Evolutionary conservation across 2,329 filamentous ascomycete genomes (phyloP).

Genomic region (Fusarium drepaniforme): DNA sequence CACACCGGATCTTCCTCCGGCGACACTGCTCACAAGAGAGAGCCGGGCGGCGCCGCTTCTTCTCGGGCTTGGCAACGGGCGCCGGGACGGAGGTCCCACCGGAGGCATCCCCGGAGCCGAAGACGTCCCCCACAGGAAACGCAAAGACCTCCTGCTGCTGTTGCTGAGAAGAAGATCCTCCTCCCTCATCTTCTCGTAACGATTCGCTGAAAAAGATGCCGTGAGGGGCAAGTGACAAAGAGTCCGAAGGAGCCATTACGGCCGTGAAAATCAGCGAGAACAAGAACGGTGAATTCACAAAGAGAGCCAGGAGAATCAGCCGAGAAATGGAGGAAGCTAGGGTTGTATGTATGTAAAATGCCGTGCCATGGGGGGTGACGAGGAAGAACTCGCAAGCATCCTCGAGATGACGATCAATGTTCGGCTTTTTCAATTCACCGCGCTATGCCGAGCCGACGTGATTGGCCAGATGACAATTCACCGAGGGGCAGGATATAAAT

Average conservation of each 20-base stretch:
- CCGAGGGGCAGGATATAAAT: neutral
- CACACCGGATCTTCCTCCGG: constrained; percentile 71
- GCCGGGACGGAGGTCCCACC: constrained; percentile 11
- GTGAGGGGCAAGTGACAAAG: constrained; percentile 15
- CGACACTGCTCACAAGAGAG: constrained; percentile 70
- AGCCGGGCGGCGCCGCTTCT: constrained; percentile 55
- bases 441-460: neutral
- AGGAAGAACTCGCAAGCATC: neutral
- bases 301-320: neutral
- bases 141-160: neutral
- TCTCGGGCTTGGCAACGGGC: constrained; percentile 40
- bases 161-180: neutral
- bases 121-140: neutral
- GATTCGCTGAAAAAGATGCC: constrained; percentile 32
- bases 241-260: neutral
- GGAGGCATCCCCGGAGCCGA: neutral
- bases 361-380: neutral
- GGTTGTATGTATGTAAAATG: neutral
- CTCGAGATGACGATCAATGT: neutral
- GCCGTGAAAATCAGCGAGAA: neutral
- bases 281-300: neutral
- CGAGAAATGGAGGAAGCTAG: neutral
- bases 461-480: neutral
- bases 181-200: constrained; percentile 7
- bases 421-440: neutral